Evolutionary conservation across 805 yeast species (phyloP).

Genomic region (Lipomyces spencermartinsiae): DNA sequence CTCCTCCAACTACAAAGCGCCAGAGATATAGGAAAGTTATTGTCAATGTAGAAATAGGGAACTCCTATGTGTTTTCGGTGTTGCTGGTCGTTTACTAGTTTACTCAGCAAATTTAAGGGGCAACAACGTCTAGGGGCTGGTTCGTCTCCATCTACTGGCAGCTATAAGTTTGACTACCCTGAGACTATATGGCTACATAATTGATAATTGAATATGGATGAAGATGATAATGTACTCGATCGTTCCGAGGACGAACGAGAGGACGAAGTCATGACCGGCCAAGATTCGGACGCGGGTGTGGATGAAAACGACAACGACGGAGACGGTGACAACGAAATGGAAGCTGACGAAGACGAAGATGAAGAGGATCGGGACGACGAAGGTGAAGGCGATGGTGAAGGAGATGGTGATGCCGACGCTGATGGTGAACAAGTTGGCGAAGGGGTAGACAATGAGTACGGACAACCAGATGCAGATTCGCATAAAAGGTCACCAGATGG

Average conservation of each 20-base stretch:
- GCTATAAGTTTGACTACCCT: not conserved
- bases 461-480: constrained; percentile 27
- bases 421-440: constrained; percentile 39
- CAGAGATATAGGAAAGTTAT: not conserved
- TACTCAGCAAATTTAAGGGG: not conserved
- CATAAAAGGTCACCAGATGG: constrained; percentile 29
- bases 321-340: constrained; percentile 45
- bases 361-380: constrained; percentile 41
- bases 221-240: constrained; percentile 40
- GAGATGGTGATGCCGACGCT: constrained; percentile 43
- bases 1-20: too few species aligned
- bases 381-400: constrained; percentile 40
- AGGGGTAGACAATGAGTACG: constrained; percentile 39
- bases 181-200: not conserved
- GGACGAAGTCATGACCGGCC: constrained; percentile 30
- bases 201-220: constrained; percentile 39
- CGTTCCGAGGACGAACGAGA: constrained; percentile 39
- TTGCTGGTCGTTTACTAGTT: not conserved
- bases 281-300: constrained; percentile 30
- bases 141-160: not conserved
- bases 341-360: constrained; percentile 45
- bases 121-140: not conserved
- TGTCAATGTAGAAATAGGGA: not conserved
- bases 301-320: constrained; percentile 42
- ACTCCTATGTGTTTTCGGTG: not conserved